phyloP scores from a whole-genome alignment of 495 filamentous ascomycete genomes.

The Cladorrhinum samala region DNA sequence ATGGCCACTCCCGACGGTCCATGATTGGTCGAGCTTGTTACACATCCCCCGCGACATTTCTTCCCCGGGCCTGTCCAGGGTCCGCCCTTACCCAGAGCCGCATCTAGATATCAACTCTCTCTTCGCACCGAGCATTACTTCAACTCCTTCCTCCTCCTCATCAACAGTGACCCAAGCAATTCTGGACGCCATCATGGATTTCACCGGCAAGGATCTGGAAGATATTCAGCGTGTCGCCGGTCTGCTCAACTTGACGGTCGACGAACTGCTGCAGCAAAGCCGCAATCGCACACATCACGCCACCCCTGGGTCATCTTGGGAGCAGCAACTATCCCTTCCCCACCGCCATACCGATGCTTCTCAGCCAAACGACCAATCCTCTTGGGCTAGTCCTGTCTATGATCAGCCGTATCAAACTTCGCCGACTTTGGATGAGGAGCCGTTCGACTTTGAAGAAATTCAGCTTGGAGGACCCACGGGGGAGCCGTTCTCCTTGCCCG shows the following conservation, averaged over 20 bases:
- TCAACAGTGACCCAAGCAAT: not conserved
- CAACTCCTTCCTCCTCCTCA: not conserved
- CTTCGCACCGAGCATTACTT: not conserved
- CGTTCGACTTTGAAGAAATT: not conserved
- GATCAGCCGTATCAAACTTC: not conserved
- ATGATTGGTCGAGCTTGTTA: conserved; percentile 17
- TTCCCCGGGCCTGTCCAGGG: conserved; percentile 2
- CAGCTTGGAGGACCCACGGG: not conserved
- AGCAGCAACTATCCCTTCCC: not conserved
- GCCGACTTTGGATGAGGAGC: not conserved
- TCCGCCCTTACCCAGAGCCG: conserved; percentile 12
- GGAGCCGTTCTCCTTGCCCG: not conserved
- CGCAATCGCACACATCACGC: conserved; percentile 5
- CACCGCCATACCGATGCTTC: not conserved
- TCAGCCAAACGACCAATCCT: not conserved
- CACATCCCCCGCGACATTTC: conserved; percentile 13
- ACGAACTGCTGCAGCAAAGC: conserved; percentile 26
- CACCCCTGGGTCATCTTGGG: not conserved
- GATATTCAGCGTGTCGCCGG: conserved; percentile 26
- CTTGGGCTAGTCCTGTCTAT: not conserved
- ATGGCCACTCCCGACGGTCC: not conserved
- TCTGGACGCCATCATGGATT: conserved; percentile 18
- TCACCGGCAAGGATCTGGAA: conserved; percentile 20
- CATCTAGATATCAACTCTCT: conserved; percentile 18
- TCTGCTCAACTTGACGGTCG: conserved; percentile 23